Conservation (phyloP, 2,329 filamentous ascomycete genomes). For the Parascedosporium putredinis region DNA sequence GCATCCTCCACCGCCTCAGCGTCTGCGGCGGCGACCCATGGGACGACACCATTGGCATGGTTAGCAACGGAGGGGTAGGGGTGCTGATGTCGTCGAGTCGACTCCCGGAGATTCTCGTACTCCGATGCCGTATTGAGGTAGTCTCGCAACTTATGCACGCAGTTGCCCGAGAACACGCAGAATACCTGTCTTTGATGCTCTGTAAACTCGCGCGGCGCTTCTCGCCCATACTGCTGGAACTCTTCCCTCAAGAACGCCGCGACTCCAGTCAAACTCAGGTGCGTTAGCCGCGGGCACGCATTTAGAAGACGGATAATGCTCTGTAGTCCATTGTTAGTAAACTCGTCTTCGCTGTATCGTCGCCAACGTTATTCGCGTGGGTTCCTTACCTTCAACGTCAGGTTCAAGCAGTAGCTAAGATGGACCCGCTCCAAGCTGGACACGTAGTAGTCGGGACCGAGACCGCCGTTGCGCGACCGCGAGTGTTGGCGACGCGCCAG, state of each 20-base stretch:
- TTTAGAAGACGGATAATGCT: slow-evolving; percentile 85
- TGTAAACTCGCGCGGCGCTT: slow-evolving; percentile 84
- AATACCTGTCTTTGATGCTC: slow-evolving; percentile 92
- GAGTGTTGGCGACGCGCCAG: slow-evolving; percentile 58
- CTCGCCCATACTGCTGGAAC: slow-evolving; percentile 73
- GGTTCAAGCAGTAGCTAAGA: slow-evolving; percentile 82
- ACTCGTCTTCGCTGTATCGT: too few species aligned
- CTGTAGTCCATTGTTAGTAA: slow-evolving; percentile 30
- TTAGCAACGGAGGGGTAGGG: too few species aligned
- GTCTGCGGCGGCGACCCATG: too few species aligned
- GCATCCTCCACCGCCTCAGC: background rate
- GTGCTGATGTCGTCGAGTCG: background rate
- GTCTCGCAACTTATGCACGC: slow-evolving; percentile 66
- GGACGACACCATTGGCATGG: background rate
- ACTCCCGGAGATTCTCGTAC: slow-evolving; percentile 32
- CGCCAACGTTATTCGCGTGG: too few species aligned
- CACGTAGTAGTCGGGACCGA: slow-evolving; percentile 43
- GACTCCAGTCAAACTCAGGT: slow-evolving; percentile 89
- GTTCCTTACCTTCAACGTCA: slow-evolving; percentile 72
- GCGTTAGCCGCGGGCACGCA: slow-evolving; percentile 82
- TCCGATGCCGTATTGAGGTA: slow-evolving; percentile 55
- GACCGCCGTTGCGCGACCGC: slow-evolving; percentile 35
- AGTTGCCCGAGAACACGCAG: slow-evolving; percentile 88
- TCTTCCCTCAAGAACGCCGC: slow-evolving; percentile 81
- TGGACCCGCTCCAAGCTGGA: slow-evolving; percentile 84